These are phyloP conservation scores for Nicotiana undulata DNA, from an alignment of 257 asterid genomes.

Conservation along the genomic window DNA sequence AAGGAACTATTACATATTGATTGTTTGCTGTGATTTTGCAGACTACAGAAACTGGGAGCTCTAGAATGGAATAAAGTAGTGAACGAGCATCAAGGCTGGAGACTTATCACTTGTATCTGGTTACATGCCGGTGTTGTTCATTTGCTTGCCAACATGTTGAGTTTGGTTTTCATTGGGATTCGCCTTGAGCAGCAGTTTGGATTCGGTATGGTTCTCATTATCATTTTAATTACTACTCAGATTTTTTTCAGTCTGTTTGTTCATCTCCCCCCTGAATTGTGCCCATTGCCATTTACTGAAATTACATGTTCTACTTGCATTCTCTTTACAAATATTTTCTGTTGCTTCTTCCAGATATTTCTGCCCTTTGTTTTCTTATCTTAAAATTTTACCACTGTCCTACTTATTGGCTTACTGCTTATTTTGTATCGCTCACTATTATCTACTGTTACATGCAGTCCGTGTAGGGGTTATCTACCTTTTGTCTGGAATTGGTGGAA, in stretches of 20 bases:
- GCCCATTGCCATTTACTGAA: too few species aligned
- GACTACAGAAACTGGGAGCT: constrained; percentile 75
- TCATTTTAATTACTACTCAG: too few species aligned
- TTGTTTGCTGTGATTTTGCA: constrained; percentile 20
- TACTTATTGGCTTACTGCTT: too few species aligned
- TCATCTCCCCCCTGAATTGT: too few species aligned
- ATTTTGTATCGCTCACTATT: background rate
- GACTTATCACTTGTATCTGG: constrained; percentile 85
- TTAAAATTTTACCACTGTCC: too few species aligned
- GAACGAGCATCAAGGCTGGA: constrained; percentile 64
- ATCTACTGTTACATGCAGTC: constrained; percentile 37
- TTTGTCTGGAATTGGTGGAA: constrained; percentile 86
- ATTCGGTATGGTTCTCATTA: constrained; percentile 36
- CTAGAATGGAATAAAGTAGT: constrained; percentile 70
- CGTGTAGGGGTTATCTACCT: constrained; percentile 72
- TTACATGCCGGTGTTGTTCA: constrained; percentile 89
- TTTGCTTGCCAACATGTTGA: constrained; percentile 76
- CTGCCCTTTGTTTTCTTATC: too few species aligned
- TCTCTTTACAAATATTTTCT: too few species aligned
- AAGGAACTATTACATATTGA: background rate
- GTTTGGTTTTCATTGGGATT: constrained; percentile 75
- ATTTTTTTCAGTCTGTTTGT: too few species aligned
- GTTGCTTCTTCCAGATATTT: too few species aligned
- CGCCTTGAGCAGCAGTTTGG: constrained; percentile 96
- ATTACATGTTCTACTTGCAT: too few species aligned